Base-by-base conservation (phyloP, 495 filamentous ascomycete genomes). In the Neurospora intermedia region DNA sequence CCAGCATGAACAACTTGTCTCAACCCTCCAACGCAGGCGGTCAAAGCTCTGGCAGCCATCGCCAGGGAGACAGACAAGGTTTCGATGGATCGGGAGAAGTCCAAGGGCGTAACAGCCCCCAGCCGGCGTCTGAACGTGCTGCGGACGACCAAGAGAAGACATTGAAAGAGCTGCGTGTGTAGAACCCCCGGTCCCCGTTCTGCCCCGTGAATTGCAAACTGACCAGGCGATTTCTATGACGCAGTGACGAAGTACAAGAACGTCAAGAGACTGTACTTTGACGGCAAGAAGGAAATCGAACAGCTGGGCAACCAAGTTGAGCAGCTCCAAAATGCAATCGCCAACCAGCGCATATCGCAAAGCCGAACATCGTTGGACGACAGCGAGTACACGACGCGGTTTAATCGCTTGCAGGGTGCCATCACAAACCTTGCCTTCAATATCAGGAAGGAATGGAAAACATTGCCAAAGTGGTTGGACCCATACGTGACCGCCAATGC, bases 191-290 rank as follows among this genome's bases (percentile, higher is more conserved):
- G 46, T 39, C 70, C 6, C 66, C 54, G 75, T 70, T 41, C 31
- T n/a, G 1, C 3, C 35, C 20, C 15, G 8, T 23, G 39, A 40
- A 75, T 23, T 43, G 31, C 76, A 69, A 69, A 77, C 42, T 69
- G 39, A 74, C 20, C 62, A 6, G 7, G 48, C 66, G 71, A 54
- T 54, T 72, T 62, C 23, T 74, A 35, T 41, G n/a, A 20, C 16
- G 54, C 20, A 98, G 94, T 93, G 80, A 89, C 88, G 75, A 99
- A 99, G 84, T 99, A 99, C 79, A 93, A 93, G 82, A 98, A 98
- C 80, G 96, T 99, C 70, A 99, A 99, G 84, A 89, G 92, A 42
- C 91, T 97, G 75, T 99, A 98, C 79, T 99, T 98, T 79, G 96
- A 99, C 73, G 94, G 94, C 76, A 94, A 96, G 78, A 85, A 90